phyloP scores from a whole-genome alignment of 1,139 yeast genomes.

The Yamadazyma triangularis region DNA sequence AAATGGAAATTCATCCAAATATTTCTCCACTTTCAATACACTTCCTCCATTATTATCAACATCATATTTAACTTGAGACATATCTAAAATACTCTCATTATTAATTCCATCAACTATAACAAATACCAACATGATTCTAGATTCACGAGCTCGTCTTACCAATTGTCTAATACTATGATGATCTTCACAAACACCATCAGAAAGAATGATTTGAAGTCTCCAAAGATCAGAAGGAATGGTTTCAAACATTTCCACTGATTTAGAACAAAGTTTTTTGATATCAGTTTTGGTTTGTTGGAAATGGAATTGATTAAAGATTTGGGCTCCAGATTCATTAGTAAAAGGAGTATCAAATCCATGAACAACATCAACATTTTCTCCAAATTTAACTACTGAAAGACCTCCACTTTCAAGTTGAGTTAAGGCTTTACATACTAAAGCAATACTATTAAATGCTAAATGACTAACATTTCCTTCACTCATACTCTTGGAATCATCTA shows the following conservation, averaged over 20 bases:
- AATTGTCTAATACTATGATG: constrained; percentile 77
- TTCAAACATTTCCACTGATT: constrained; percentile 71
- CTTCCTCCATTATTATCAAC: constrained; percentile 68
- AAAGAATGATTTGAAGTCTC: constrained; percentile 88
- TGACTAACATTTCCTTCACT: constrained; percentile 86
- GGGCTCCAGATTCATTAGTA: constrained; percentile 74
- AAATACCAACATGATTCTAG: constrained; percentile 91
- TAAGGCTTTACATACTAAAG: constrained; percentile 89
- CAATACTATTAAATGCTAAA: constrained; percentile 91
- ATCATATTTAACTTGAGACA: constrained; percentile 84
- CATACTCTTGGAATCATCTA: constrained; percentile 98
- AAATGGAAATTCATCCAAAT: constrained; percentile 92
- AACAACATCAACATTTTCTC: constrained; percentile 76
- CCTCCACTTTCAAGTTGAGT: constrained; percentile 95
- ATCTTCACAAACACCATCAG: constrained; percentile 97
- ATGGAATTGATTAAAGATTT: constrained; percentile 82
- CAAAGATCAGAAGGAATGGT: constrained; percentile 65
- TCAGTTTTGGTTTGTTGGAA: constrained; percentile 89
- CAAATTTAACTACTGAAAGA: constrained; percentile 85
- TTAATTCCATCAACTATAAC: constrained; percentile 90
- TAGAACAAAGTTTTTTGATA: constrained; percentile 65
- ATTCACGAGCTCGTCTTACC: constrained; percentile 89
- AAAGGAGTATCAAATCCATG: constrained; percentile 90
- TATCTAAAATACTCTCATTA: constrained; percentile 84
- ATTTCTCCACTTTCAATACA: constrained; percentile 74